Evolutionary conservation across 305 asterid species (phyloP), one percentile per base, ranked within the genome.

Genomic region (Fraxinus latifolia): DNA sequence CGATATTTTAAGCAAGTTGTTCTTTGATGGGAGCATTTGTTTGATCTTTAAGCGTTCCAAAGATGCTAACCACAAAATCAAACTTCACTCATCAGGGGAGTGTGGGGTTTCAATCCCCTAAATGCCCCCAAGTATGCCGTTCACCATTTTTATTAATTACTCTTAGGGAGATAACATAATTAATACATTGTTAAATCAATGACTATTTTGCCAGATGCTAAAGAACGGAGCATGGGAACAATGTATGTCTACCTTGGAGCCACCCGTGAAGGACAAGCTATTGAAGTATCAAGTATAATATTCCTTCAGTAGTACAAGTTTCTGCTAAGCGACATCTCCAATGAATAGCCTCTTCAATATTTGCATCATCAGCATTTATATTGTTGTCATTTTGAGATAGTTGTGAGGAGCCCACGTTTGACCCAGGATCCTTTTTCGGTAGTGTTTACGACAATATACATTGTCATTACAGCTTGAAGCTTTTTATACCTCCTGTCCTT

Each of bases 201-300:
- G 72, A 47, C 47, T 78, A 74, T 72, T 29, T 84, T 80, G 71
- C 42, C 95, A 94, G 98, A 93, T 94, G 97, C 96, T 94, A 74
- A 85, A 90, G 84, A 87, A 86, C 37, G 96, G 94, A 82, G 90
- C 89, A 62, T 94, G 98, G 98, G 97, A 94, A 81, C 98, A 93
- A 79, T 91, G 91, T 89, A 87, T 92, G 93, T 92, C 92, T 31
- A 87, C 91, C 12, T 86, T 94, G 92, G 97, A 93, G 86, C 94
- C 96, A 47, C 88, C 90, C 11, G 91, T 91, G 87, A 90, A 88
- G 88, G 97, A 92, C 53, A 89, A 86, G 89, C 84, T 94, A 79
- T 79, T 76, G 5, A 87, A 82, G 77, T 93, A 93, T 88, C 90
- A 87, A 82, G 94, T 90, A 68, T 87, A 82, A 82, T 79, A 71